A percentile compares a stretch with the other conserved stretches of the same genome.
Conservation (phyloP, 1,284 basidiomycete genomes). For the Ustilago loliicola region DNA sequence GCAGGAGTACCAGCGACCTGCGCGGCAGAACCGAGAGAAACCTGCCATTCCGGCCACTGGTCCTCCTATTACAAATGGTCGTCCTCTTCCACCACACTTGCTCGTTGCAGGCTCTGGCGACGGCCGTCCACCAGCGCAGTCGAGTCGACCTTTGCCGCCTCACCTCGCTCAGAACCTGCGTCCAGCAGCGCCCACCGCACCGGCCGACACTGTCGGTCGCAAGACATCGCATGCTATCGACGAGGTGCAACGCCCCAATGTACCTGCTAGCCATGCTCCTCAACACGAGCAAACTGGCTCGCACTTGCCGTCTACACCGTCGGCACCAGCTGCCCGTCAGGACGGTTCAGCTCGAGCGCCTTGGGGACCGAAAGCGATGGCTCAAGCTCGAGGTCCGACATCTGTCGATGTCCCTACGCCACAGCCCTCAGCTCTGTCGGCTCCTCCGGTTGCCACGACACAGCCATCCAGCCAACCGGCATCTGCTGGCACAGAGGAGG, state of each 20-base stretch:
- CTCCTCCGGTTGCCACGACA: background rate
- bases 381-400: conserved; percentile 14
- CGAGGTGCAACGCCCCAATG: conserved; percentile 26
- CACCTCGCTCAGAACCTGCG: conserved; percentile 51
- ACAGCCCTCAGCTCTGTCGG: background rate
- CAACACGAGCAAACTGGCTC: conserved; percentile 3
- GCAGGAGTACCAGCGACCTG: conserved; percentile 16
- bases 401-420: conserved; percentile 1
- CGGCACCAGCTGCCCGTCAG: conserved; percentile 7
- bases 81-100: conserved; percentile 44
- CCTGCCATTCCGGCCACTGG: background rate
- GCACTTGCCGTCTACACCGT: conserved; percentile 8
- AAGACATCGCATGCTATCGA: conserved; percentile 36
- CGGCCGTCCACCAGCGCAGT: conserved; percentile 12
- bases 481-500: conserved; percentile 38
- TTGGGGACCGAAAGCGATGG: conserved; percentile 37
- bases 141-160: conserved; percentile 49
- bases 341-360: conserved; percentile 21
- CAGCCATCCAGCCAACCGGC: background rate
- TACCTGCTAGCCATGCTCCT: background rate
- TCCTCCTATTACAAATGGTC: conserved; percentile 16
- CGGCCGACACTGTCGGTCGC: conserved; percentile 19
- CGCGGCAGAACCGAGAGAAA: conserved; percentile 14
- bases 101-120: conserved; percentile 32
- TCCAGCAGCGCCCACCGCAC: conserved; percentile 20